Base-by-base conservation (phyloP, 2,329 filamentous ascomycete genomes). In the Laburnicola sp. region DNA sequence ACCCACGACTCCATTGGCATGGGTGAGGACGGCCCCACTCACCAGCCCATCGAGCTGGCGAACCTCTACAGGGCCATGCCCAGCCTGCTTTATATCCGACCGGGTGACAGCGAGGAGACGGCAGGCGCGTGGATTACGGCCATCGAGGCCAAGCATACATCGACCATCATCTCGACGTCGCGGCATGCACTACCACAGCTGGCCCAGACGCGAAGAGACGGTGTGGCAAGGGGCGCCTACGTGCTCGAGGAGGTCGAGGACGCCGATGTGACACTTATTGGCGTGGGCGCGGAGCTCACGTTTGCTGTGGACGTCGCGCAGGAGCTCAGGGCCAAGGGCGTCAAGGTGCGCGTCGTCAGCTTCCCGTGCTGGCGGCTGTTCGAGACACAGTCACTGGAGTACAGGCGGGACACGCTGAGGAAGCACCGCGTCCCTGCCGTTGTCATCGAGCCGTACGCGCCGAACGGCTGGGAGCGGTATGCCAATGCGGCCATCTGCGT, bases 11-110 rank as follows among this genome's bases (percentile, higher is more conserved):
- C 40, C 79, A 69, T 70, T 25, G 83, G 79, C 21, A 81, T 76
- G 32, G 83, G 84, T 1, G 80, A 86, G 56, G 80, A 86, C 54
- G 83, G 83, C 0, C 83, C 82, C 0, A 86, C 83, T 0, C 83
- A 86, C 56, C 83, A 86, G 63, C 83, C 83, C 2, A 79, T 86
- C 27, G 83, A 78, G 31, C 72, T 86, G 0, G 77, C 80, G 7
- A 68, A 77, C 0, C 71, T 86, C 2, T 86, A 82, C 64, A 79
- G 84, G 3, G 79, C 82, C 23, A 86, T 86, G 82, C 83, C 83
- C 0, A 85, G 85, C 51, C 55, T 86, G 0, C 69, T 81, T 1
- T 85, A 85, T 63, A 82, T 86, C 48, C 80, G 83, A 0, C 83
- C 83, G 0, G 76, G 76, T 40, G 83, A 86, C 54, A 77, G 75